Conservation (phyloP, 495 filamentous ascomycete species). For the Xylaria bambusicola region DNA sequence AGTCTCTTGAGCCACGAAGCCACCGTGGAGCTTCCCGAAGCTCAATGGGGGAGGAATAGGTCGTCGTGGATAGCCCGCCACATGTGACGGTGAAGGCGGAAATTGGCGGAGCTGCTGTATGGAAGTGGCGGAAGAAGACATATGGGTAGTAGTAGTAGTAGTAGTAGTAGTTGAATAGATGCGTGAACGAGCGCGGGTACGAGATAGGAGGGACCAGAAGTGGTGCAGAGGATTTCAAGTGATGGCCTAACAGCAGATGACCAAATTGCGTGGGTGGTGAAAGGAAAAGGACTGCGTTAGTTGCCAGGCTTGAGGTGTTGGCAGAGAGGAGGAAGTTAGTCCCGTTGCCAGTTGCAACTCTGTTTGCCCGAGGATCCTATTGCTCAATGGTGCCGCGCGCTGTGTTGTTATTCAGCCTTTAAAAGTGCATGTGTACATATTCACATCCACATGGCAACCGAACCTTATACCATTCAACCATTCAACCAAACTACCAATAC, state of each 20-base stretch:
- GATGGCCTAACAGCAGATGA: conserved; percentile 1
- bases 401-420: neutral
- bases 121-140: conserved; percentile 32
- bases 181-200: too few relatives aligned
- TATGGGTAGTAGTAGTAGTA: conserved; percentile 28
- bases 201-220: neutral
- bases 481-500: neutral
- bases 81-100: conserved; percentile 26
- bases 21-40: conserved; percentile 19
- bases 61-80: conserved; percentile 15
- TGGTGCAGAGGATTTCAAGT: conserved; percentile 11
- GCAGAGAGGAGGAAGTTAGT: neutral
- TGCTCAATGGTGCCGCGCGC: neutral
- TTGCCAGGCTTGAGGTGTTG: too few relatives aligned
- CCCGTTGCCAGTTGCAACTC: neutral
- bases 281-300: neutral
- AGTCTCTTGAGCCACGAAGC: conserved; percentile 16
- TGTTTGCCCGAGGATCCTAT: neutral
- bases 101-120: conserved; percentile 29
- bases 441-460: neutral
- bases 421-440: neutral
- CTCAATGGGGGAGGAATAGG: conserved; percentile 10
- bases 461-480: neutral
- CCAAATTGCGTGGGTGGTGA: neutral
- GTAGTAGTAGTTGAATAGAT: too few relatives aligned